Conservation (phyloP, 352 stramenopile species). For the Globisporangium middletonii region DNA sequence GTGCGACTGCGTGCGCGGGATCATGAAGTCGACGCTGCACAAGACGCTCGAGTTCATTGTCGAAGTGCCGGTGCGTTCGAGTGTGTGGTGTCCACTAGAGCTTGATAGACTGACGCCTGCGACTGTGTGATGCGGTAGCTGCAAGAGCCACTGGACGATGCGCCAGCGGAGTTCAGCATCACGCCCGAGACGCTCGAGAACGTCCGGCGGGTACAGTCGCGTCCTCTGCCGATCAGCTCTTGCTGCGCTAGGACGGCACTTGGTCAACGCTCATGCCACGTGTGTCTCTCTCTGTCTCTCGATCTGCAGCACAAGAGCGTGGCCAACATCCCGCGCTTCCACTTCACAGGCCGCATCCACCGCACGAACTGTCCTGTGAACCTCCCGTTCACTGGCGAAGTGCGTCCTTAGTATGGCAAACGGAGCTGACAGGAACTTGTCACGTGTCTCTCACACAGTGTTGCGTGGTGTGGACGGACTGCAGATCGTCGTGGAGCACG, state of each 20-base stretch:
- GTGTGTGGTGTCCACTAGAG: neutral
- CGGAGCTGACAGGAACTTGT: neutral
- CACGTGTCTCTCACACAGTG: neutral
- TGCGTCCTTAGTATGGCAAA: slow-evolving; percentile 15
- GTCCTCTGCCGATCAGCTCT: too few relatives aligned
- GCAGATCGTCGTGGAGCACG: slow-evolving; percentile 74
- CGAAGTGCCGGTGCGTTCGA: slow-evolving; percentile 64
- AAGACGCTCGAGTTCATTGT: slow-evolving; percentile 90
- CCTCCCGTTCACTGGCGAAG: slow-evolving; percentile 85
- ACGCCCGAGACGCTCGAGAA: slow-evolving; percentile 85
- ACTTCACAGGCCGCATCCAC: slow-evolving; percentile 79
- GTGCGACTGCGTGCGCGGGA: slow-evolving; percentile 75
- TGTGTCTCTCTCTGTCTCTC: neutral
- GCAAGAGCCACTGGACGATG: slow-evolving; percentile 48
- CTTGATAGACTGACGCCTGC: neutral
- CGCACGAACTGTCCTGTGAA: slow-evolving; percentile 89
- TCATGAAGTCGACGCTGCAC: slow-evolving; percentile 85
- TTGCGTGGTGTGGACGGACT: neutral
- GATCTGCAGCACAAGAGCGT: slow-evolving; percentile 34
- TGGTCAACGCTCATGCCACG: slow-evolving; percentile 2
- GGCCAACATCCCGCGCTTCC: slow-evolving; percentile 64
- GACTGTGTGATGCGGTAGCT: slow-evolving; percentile 21
- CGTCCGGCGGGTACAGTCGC: slow-evolving; percentile 33
- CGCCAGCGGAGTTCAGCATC: slow-evolving; percentile 73
- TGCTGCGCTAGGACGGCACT: too few relatives aligned